Percentiles rank a stretch among this genome's conserved stretches.
phyloP scores from a whole-genome alignment of 768 basidiomycete species.

The Astraeus odoratus region DNA sequence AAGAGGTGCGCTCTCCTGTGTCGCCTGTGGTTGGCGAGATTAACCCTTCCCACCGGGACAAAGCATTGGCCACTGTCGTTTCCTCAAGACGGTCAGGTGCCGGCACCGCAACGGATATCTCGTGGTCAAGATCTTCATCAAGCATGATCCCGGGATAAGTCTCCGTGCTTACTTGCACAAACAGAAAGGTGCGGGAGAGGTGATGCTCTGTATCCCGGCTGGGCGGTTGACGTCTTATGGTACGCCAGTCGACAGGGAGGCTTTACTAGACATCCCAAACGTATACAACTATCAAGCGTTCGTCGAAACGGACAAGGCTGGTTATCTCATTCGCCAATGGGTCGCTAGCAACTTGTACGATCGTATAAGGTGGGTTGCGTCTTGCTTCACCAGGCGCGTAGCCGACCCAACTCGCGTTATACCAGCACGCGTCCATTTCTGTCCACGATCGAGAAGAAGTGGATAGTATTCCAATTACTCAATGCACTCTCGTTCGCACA shows the following conservation, averaged over 20 bases:
- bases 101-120: slow-evolving; percentile 77
- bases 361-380: slow-evolving; percentile 76
- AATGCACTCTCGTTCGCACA: slow-evolving; percentile 79
- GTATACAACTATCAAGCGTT: slow-evolving; percentile 85
- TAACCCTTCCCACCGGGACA: too few species aligned
- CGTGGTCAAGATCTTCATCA: slow-evolving; percentile 92
- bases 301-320: slow-evolving; percentile 93
- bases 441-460: slow-evolving; percentile 88
- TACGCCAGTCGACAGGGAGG: slow-evolving; percentile 72
- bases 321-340: slow-evolving; percentile 94
- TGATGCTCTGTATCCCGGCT: slow-evolving; percentile 2
- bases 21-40: not conserved
- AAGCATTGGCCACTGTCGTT: slow-evolving; percentile 26
- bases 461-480: slow-evolving; percentile 93
- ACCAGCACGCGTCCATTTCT: slow-evolving; percentile 92
- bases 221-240: not conserved
- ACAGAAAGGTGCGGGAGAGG: slow-evolving; percentile 55
- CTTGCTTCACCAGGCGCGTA: not conserved
- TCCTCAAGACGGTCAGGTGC: slow-evolving; percentile 80
- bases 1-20: slow-evolving; percentile 55
- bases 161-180: slow-evolving; percentile 67
- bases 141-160: slow-evolving; percentile 82
- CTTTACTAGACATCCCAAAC: slow-evolving; percentile 78
- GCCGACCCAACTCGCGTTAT: not conserved
- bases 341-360: slow-evolving; percentile 92